Evolutionary conservation across 768 basidiomycete genomes (phyloP), one percentile per base, ranked within the genome.

Genomic region (Imleria badia): DNA sequence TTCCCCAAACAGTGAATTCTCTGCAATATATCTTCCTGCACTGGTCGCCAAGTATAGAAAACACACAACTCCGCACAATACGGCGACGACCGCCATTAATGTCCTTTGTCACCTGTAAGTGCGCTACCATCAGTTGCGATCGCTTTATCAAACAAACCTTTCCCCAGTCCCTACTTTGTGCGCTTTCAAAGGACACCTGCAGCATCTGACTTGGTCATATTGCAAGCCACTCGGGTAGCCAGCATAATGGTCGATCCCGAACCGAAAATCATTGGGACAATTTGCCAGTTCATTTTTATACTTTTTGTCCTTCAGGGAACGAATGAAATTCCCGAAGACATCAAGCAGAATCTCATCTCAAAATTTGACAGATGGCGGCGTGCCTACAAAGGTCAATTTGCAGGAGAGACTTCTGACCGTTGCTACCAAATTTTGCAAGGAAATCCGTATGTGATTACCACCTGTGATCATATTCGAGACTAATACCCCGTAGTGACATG

Each of bases 241-340:
- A 62, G 60, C 12, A 30, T 35, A 17, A 44, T 36, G 19, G 44
- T 50, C 11, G 47, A 58, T 41, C n/a, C 51, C 14, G 56, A 67
- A 1, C 59, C 59, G 3, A 49, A 61, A 29, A 57, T 66, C 13
- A 60, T 76, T 31, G 70, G 56, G 22, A 73, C 76, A 51, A 60
- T 69, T 15, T 71, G 72, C 13, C 76, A 78, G 54, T 78, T 77
- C 48, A 57, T 76, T 30, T 66, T 75, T 0, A 74, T 75, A 7
- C 60, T 78, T 31, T 62, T 78, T 12, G 65, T 74, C 31, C 60
- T 76, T 3, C 76, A 76, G 49, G 77, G 76, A 17, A 61, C 55
- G 17, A 54, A 52, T 14, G 65, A 58, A 2, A 61, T 78, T 43
- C 66, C 69, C 3, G 65, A 65, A 29, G 64, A 62, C n/a, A 68